Evolutionary conservation across 495 filamentous ascomycete species (phyloP), one percentile per base, ranked within the genome.

Genomic region (Penicillium goetzii): DNA sequence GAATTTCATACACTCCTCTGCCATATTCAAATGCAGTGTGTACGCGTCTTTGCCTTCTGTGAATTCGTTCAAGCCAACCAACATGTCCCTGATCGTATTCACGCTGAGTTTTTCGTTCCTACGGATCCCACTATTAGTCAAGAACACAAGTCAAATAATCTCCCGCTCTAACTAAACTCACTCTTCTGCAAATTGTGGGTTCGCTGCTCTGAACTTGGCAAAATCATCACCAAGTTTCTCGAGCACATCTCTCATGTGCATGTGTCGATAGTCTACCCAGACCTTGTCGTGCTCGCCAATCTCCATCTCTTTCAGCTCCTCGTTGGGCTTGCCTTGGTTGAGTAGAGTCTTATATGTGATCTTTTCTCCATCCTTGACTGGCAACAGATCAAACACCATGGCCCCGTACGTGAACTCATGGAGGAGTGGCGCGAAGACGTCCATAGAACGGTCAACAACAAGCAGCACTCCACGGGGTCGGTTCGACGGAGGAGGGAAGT

Each of bases 361-460:
- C 72, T 93, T 97, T 49, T 96, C 92, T 14, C 86, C 86, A 58
- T 99, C 95, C 60, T 90, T 86, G 56, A 99, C 90, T 0, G 89
- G 90, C 7, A 99, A 79, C 28, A 99, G 75, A 74, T 99, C 95
- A 72, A 97, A 91, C 19, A 91, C 92, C 94, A 99, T 98, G 30
- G 94, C 92, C 75, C 98, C 95, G 72, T 97, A 99, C 11, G 96
- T 98, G 70, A 99, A 98, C 69, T 99, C 95, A 75, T 99, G 95
- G 11, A 98, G 58, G 11, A 97, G 71, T 7, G 95, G 96, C 19
- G 95, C 85, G 72, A 88, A 86, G 1, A 97, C 69, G 72, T 99
- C 95, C 89, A 98, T 92, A 12, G 92, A 91, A 58, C 95, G 85
- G 78, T 99, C 95, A 1, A 91, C 89, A 55, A 99, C 90, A 65